Conservation (phyloP, 1,139 yeast species). For the Diutina neorugosa region DNA sequence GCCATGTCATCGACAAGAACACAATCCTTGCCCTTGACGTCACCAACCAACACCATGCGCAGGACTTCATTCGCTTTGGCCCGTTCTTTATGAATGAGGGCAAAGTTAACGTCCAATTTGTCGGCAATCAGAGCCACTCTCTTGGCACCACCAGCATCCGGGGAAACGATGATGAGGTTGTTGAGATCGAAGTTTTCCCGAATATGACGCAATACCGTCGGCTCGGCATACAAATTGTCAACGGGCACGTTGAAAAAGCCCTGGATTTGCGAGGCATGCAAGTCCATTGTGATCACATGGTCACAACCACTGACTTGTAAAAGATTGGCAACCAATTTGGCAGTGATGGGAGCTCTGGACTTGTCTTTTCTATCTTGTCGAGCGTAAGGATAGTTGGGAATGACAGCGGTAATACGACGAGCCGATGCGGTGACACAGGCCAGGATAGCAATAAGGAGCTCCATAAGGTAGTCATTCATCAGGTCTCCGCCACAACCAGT, state of each 20-base stretch:
- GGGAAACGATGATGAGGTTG: slow-evolving; percentile 76
- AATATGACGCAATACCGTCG: slow-evolving; percentile 81
- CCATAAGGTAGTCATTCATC: slow-evolving; percentile 82
- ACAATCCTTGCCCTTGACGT: slow-evolving; percentile 78
- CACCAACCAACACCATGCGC: slow-evolving; percentile 94
- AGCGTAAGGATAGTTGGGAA: slow-evolving; percentile 95
- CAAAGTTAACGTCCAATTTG: slow-evolving; percentile 82
- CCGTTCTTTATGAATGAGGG: slow-evolving; percentile 93
- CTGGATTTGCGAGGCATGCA: slow-evolving; percentile 95
- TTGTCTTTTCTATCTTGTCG: slow-evolving; percentile 96
- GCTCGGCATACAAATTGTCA: slow-evolving; percentile 92
- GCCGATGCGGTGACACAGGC: slow-evolving; percentile 96
- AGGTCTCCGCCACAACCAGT: slow-evolving; percentile 9
- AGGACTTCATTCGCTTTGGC: slow-evolving; percentile 91
- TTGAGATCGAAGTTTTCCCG: slow-evolving; percentile 55
- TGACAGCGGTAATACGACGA: slow-evolving; percentile 85
- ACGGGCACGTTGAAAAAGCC: slow-evolving; percentile 96
- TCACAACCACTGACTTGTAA: slow-evolving; percentile 92
- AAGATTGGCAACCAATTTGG: slow-evolving; percentile 92
- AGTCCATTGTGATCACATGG: slow-evolving; percentile 95
- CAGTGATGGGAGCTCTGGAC: slow-evolving; percentile 94
- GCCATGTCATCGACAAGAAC: slow-evolving; percentile 97
- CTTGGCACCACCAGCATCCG: slow-evolving; percentile 99
- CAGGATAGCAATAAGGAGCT: slow-evolving; percentile 79
- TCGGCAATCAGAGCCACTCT: slow-evolving; percentile 96